Base-by-base conservation (phyloP, 768 basidiomycete species). In the Macrolepiota dolichaula region DNA sequence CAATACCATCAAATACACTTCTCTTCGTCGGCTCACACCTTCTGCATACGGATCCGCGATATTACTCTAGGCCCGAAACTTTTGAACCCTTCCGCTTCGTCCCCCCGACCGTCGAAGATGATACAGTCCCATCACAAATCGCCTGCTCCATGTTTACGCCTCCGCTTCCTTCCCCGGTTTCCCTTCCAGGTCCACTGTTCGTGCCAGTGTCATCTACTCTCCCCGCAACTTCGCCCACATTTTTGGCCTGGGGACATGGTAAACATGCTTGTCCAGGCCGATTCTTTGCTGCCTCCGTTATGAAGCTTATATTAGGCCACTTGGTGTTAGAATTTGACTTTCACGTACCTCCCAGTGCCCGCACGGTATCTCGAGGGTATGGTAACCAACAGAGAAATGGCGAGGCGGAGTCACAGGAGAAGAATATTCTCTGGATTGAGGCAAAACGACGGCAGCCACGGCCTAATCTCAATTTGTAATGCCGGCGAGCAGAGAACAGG, bases 241-340 rank as follows among this genome's bases (percentile, higher is more conserved):
- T 70, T 44, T 63, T 76, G 12, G 55, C 70, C 1, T 79, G 77
- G 57, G 77, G 78, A 2, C 68, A 73, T 32, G 77, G 77, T 1
- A 67, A 72, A 22, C 70, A 74, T 53, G 71, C 66, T 12, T 74
- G 72, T 50, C 75, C 77, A 5, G 65, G 65, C 7, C 49, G 65
- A 37, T 66, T 64, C 51, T 62, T 66, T 38, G 65, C 65, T 9
- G 61, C 63, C 13, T 44, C 51, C 7, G 65, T 57, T 25, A 47
- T 64, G 54, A 66, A 66, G 51, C 36, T 64, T n/a, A 35, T 64
- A 50, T 46, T 66, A 44, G 63, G 63, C 6, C 53, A 52, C 13
- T 52, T 66, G 12, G 37, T 62, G 9, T 19, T 57, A 9, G 52
- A 47, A 15, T 61, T 61, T 22, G 59, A 61, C 15, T 47, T 61